phyloP scores from a whole-genome alignment of 2,329 filamentous ascomycete species.

The Colletotrichum sp. region DNA sequence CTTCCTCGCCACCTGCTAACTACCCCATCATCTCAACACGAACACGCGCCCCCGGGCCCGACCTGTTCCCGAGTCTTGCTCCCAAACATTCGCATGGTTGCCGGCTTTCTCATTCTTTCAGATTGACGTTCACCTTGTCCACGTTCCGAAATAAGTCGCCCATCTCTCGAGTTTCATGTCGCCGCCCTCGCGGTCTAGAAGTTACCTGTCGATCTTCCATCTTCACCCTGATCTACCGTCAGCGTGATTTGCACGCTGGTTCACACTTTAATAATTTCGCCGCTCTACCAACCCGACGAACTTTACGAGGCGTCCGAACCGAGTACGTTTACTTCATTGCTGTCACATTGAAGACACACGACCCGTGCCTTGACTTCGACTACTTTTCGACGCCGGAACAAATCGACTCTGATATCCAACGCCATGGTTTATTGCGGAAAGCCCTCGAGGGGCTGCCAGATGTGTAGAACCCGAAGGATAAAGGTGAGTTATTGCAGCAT shows the following conservation, averaged over 20 bases:
- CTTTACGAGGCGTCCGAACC: not conserved
- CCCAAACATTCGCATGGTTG: not conserved
- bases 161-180: not conserved
- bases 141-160: not conserved
- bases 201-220: not conserved
- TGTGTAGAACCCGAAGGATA: conserved; percentile 75
- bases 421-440: conserved; percentile 71
- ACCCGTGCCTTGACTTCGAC: not conserved
- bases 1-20: not conserved
- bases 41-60: conserved; percentile 11
- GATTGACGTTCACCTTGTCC: not conserved
- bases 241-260: not conserved
- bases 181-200: not conserved
- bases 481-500: conserved; percentile 59
- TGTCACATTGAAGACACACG: not conserved
- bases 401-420: not conserved
- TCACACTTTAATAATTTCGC: not conserved
- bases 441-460: conserved; percentile 73
- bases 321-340: not conserved
- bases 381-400: not conserved
- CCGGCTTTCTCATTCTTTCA: not conserved
- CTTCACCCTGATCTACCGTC: not conserved
- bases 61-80: not conserved
- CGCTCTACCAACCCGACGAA: not conserved
- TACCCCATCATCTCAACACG: conserved; percentile 10